phyloP scores from a whole-genome alignment of 2,329 filamentous ascomycete species.

The Beauveria caledonica region DNA sequence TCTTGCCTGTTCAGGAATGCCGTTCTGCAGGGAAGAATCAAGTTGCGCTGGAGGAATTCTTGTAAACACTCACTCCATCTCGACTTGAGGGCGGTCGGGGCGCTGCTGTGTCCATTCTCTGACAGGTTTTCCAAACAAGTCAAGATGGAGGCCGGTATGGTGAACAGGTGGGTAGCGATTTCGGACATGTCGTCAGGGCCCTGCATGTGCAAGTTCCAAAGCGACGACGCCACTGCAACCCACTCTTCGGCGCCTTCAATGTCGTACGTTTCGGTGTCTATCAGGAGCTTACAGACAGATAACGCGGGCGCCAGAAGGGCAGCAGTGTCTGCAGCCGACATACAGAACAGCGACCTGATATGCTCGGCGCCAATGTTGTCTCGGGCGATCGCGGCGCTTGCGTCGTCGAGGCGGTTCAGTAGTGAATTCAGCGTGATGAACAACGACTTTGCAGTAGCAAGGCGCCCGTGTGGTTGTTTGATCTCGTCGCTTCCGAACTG shows the following conservation, averaged over 20 bases:
- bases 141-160: constrained; percentile 29
- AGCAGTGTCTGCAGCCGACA: constrained; percentile 38
- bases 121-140: constrained; percentile 20
- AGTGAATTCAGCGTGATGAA: constrained; percentile 39
- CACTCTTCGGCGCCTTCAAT: constrained; percentile 35
- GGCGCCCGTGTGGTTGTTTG: constrained; percentile 30
- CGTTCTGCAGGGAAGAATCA: constrained; percentile 44
- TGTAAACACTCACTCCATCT: constrained; percentile 40
- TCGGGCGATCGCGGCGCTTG: constrained; percentile 27
- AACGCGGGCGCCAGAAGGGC: constrained; percentile 38
- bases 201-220: constrained; percentile 50
- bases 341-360: constrained; percentile 48
- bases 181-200: constrained; percentile 38
- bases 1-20: constrained; percentile 36
- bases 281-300: constrained; percentile 33
- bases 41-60: constrained; percentile 40
- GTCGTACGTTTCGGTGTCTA: constrained; percentile 25
- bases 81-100: constrained; percentile 16
- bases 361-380: constrained; percentile 49
- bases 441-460: constrained; percentile 39
- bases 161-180: constrained; percentile 40
- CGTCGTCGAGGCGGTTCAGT: constrained; percentile 35
- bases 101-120: constrained; percentile 19
- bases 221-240: constrained; percentile 35
- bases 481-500: constrained; percentile 33